Evolutionary conservation across 441 rosid genomes (phyloP).

Genomic region (Erysimum cheiri): DNA sequence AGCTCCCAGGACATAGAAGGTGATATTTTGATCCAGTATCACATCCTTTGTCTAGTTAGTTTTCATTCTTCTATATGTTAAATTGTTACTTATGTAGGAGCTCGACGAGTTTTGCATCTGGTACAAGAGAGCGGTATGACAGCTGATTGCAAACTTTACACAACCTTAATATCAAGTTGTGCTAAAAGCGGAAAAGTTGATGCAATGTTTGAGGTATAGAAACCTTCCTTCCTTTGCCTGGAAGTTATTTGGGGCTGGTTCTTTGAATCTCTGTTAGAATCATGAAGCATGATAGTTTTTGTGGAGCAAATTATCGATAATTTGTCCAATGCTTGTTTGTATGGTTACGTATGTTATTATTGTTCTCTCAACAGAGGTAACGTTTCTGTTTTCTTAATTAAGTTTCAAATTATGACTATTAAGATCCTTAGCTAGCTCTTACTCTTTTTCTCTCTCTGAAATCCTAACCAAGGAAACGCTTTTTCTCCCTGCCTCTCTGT

Average conservation of each 20-base stretch:
- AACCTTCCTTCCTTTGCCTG: constrained; percentile 40
- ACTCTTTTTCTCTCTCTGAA: background rate
- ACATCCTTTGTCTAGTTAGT: constrained; percentile 21
- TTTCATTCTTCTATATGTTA: constrained; percentile 21
- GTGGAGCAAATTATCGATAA: background rate
- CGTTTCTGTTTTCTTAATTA: background rate
- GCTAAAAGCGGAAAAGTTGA: constrained; percentile 96
- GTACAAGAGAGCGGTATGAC: constrained; percentile 70
- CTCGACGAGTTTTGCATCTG: constrained; percentile 71
- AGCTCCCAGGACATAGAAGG: constrained; percentile 79
- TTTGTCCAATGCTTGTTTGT: constrained; percentile 10
- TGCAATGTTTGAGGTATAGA: constrained; percentile 87
- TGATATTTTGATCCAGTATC: constrained; percentile 39
- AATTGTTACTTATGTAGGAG: constrained; percentile 59
- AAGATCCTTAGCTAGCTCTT: background rate
- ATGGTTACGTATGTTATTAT: background rate
- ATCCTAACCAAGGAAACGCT: no score
- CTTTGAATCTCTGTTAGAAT: constrained; percentile 8
- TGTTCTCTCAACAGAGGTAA: background rate
- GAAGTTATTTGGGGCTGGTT: constrained; percentile 23
- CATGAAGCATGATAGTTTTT: constrained; percentile 15
- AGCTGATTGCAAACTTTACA: constrained; percentile 89
- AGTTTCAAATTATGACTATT: constrained; percentile 11
- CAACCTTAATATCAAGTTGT: constrained; percentile 89
- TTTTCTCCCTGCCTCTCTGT: no score